These are phyloP conservation scores for Taxillus chinensis DNA, from an alignment of 164 flowering plant genomes.

Conservation along the genomic window DNA sequence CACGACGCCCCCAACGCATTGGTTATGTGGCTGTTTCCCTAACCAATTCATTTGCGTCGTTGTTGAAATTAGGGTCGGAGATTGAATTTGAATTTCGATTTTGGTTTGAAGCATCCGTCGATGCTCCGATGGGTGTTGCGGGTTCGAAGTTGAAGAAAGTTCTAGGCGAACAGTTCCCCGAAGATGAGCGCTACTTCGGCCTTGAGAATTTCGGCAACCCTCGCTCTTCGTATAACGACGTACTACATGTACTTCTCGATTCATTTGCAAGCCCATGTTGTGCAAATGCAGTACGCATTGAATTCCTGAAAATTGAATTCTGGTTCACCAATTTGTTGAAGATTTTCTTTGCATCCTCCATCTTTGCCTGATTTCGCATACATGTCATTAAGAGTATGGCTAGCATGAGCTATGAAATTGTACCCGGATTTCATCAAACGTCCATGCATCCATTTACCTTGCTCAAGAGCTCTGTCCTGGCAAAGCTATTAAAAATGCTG, in stretches of 20 bases:
- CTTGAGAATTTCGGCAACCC: slow-evolving; percentile 45
- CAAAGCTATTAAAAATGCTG: slow-evolving; percentile 43
- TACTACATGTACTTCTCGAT: no score
- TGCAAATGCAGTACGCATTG: slow-evolving; percentile 59
- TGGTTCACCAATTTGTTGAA: slow-evolving; percentile 39
- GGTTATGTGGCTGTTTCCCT: no score
- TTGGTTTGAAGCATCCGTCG: no score
- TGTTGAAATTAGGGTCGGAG: no score
- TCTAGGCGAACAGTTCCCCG: slow-evolving; percentile 96
- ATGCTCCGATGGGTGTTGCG: slow-evolving; percentile 68
- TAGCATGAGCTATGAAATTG: slow-evolving; percentile 41
- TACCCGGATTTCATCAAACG: slow-evolving; percentile 51
- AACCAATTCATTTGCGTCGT: no score
- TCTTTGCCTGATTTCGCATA: slow-evolving; percentile 66
- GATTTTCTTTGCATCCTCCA: slow-evolving; percentile 47
- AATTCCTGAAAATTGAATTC: slow-evolving; percentile 63
- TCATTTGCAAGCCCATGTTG: slow-evolving; percentile 58
- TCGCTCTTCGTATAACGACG: no score
- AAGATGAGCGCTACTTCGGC: slow-evolving; percentile 51
- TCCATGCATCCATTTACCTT: slow-evolving; percentile 68
- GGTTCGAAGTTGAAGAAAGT: slow-evolving; percentile 97
- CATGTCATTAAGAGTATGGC: slow-evolving; percentile 62
- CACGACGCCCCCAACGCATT: no score
- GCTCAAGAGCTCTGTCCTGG: slow-evolving; percentile 50
- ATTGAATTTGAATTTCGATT: no score